Percentiles rank a stretch among this genome's conserved stretches.
Evolutionary conservation across 129 eudicot species (phyloP).

Genomic region (Scalesia atractyloides): DNA sequence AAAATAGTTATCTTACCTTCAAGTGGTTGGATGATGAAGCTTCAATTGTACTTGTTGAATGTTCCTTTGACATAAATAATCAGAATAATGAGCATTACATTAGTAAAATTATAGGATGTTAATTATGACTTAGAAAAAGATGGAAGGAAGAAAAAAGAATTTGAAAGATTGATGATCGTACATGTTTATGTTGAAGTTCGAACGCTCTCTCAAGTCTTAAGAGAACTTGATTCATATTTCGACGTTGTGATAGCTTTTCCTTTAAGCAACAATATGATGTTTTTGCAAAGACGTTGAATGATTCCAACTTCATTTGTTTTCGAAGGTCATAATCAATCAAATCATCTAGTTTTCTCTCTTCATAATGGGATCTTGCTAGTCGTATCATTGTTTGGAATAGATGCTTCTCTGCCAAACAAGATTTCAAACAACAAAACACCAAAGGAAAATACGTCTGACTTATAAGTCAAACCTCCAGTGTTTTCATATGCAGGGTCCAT

Average conservation of each 20-base stretch:
- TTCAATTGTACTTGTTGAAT: neutral
- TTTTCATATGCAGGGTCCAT: conserved; percentile 3
- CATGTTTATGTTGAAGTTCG: conserved; percentile 1
- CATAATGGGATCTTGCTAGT: neutral
- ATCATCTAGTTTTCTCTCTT: conserved; percentile 1
- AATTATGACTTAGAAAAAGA: neutral
- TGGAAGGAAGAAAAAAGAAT: neutral
- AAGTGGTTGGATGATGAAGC: neutral
- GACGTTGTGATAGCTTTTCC: neutral
- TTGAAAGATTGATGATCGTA: neutral
- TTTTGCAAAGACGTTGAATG: neutral
- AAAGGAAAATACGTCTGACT: conserved; percentile 7
- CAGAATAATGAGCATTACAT: neutral
- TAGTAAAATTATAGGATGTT: neutral
- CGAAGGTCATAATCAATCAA: neutral
- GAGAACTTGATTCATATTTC: neutral
- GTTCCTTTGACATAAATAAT: neutral
- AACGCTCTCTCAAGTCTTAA: neutral
- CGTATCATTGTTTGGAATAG: neutral
- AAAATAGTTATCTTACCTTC: neutral
- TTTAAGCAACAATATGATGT: neutral
- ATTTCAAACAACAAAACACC: conserved; percentile 18
- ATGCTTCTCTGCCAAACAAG: neutral
- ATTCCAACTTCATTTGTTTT: neutral
- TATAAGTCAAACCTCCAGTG: neutral